Evolutionary conservation across 495 filamentous ascomycete species (phyloP).

Genomic region (Aspergillus cristatus): DNA sequence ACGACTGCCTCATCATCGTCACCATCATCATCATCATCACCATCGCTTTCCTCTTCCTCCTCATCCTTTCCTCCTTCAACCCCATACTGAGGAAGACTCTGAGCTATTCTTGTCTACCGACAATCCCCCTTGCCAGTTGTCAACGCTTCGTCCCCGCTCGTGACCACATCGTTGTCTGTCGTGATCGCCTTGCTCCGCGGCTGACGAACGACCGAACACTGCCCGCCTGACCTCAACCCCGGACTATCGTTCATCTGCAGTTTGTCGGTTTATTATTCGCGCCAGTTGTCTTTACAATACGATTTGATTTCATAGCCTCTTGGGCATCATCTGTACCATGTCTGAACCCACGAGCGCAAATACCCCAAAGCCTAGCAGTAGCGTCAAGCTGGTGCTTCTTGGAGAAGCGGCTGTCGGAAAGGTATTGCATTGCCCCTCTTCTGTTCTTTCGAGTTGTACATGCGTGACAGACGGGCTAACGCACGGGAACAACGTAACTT

Average conservation of each 20-base stretch:
- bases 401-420: slow-evolving; percentile 98
- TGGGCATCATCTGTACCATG: slow-evolving; percentile 22
- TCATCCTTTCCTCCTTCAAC: slow-evolving; percentile 5
- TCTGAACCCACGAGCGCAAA: slow-evolving; percentile 41
- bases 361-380: slow-evolving; percentile 91
- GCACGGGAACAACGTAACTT: too few species aligned
- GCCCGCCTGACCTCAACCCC: too few species aligned
- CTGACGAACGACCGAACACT: too few species aligned
- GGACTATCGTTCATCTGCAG: too few species aligned
- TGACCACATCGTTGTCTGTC: too few species aligned
- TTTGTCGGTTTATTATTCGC: too few species aligned
- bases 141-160: too few species aligned
- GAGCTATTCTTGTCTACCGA: too few species aligned
- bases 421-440: slow-evolving; percentile 40
- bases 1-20: slow-evolving; percentile 8
- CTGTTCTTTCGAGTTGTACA: slow-evolving; percentile 12
- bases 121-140: too few species aligned
- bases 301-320: background rate
- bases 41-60: slow-evolving; percentile 5
- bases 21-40: slow-evolving; percentile 8
- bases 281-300: too few species aligned
- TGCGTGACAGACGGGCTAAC: slow-evolving; percentile 4
- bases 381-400: slow-evolving; percentile 95
- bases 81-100: too few species aligned
- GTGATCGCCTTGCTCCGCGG: too few species aligned